These are phyloP conservation scores for Talaromyces sp. DNA, from an alignment of 2,329 filamentous ascomycete genomes.

Conservation along the genomic window DNA sequence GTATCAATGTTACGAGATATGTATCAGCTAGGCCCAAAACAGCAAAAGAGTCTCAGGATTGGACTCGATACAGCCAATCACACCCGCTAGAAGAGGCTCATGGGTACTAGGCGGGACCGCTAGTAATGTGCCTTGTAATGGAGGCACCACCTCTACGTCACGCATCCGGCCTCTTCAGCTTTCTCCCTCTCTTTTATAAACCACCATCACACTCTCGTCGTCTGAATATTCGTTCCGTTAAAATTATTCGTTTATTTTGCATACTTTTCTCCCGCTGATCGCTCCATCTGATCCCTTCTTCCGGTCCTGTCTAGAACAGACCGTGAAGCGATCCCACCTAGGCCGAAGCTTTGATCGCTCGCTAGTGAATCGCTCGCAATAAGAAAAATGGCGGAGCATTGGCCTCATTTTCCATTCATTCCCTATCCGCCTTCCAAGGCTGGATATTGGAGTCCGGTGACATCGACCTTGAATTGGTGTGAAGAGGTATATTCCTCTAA, in stretches of 20 bases:
- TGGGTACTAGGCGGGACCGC: background rate
- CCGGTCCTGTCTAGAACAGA: slow-evolving; percentile 11
- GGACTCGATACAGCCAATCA: background rate
- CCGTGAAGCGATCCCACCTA: slow-evolving; percentile 6
- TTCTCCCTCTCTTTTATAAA: background rate
- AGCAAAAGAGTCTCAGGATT: background rate
- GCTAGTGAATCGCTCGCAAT: background rate
- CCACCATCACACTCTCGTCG: background rate
- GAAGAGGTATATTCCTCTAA: slow-evolving; percentile 61
- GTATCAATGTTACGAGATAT: background rate
- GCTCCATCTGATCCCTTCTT: background rate
- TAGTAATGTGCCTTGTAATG: background rate
- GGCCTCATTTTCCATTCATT: slow-evolving; percentile 33
- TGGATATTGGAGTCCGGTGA: slow-evolving; percentile 69
- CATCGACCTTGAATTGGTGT: slow-evolving; percentile 74
- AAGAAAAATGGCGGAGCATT: slow-evolving; percentile 12
- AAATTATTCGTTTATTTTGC: background rate
- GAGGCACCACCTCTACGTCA: background rate
- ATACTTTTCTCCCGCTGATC: background rate
- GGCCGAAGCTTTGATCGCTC: background rate
- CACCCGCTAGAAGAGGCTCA: background rate
- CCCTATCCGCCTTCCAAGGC: slow-evolving; percentile 49
- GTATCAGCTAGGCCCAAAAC: background rate
- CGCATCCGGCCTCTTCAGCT: background rate
- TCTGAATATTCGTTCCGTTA: background rate